Conservation (phyloP, 148 eudicot genomes). For the Rhododendron kiyosumense region DNA sequence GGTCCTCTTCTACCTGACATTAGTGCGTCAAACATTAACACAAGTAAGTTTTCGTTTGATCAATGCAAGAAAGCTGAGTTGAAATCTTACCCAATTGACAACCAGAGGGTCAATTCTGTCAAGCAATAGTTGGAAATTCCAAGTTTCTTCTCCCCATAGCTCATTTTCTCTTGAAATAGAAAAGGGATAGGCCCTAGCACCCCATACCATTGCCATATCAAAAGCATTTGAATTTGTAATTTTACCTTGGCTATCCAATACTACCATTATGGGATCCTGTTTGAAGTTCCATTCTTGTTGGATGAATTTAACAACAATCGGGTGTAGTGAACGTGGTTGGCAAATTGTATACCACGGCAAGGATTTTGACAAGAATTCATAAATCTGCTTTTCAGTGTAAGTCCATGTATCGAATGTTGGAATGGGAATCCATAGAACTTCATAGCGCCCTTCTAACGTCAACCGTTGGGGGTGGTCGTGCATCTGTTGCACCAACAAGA, state of each 20-base stretch:
- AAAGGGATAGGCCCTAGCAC: slow-evolving; percentile 63
- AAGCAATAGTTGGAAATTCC: slow-evolving; percentile 39
- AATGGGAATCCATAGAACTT: slow-evolving; percentile 65
- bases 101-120: slow-evolving; percentile 41
- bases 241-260: slow-evolving; percentile 42
- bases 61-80: background rate
- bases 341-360: slow-evolving; percentile 61
- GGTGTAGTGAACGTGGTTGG: slow-evolving; percentile 49
- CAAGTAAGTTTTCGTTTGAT: background rate
- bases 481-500: slow-evolving; percentile 50
- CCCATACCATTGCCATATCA: slow-evolving; percentile 71
- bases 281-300: slow-evolving; percentile 45
- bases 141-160: slow-evolving; percentile 51
- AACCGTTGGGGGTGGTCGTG: slow-evolving; percentile 27
- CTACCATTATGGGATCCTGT: slow-evolving; percentile 63
- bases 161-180: slow-evolving; percentile 47
- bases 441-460: slow-evolving; percentile 23
- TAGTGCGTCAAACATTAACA: background rate
- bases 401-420: slow-evolving; percentile 41
- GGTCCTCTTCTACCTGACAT: slow-evolving; percentile 51
- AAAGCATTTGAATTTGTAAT: slow-evolving; percentile 48
- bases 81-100: slow-evolving; percentile 44
- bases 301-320: slow-evolving; percentile 34
- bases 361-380: slow-evolving; percentile 43
- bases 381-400: slow-evolving; percentile 27